Evolutionary conservation across 2,329 filamentous ascomycete genomes (phyloP), one percentile per base, ranked within the genome.

Genomic region (Coniochaeta pulveracea): DNA sequence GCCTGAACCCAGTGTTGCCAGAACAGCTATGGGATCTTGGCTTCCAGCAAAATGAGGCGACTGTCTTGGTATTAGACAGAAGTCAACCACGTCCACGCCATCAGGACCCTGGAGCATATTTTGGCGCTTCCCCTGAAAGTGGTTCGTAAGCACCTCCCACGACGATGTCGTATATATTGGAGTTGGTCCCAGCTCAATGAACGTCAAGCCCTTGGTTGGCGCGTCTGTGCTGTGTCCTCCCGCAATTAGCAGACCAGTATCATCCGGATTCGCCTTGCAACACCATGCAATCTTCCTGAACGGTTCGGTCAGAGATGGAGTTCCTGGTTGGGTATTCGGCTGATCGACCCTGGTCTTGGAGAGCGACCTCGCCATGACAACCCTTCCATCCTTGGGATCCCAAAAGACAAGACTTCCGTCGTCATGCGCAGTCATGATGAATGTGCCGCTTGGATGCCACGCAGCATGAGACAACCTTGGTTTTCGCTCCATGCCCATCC

Each of bases 371-470:
- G 89, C 88, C 64, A 85, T 76, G 6, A 98, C 61, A 23, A 93
- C 63, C 36, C 83, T 76, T 6, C 85, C 85, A 49, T 96, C 89
- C 47, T 86, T 93, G 1, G 81, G 65, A 54, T 98, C 91, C 88
- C 89, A 98, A 44, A 96, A 81, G 0, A 93, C 89, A 29, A 98
- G 62, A 45, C 85, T 94, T 21, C 82, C 80, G 51, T 98, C 91
- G 36, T 94, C 86, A 49, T 95, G 83, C 1, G 79, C 83, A 0
- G 85, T 93, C 43, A 91, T 52, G 23, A 95, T 61, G 47, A 94
- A 94, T 0, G 85, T 93, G 1, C 88, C 91, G 2, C 85, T 93
- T 0, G 91, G 91, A 58, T 98, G 91, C 88, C 89, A 98, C 11
- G 89, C 55, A 1, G 85, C 88, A 45, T 93, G 83, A 1, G 79